Evolutionary conservation across 495 filamentous ascomycete genomes (phyloP).

Genomic region (Penicillium canariense): DNA sequence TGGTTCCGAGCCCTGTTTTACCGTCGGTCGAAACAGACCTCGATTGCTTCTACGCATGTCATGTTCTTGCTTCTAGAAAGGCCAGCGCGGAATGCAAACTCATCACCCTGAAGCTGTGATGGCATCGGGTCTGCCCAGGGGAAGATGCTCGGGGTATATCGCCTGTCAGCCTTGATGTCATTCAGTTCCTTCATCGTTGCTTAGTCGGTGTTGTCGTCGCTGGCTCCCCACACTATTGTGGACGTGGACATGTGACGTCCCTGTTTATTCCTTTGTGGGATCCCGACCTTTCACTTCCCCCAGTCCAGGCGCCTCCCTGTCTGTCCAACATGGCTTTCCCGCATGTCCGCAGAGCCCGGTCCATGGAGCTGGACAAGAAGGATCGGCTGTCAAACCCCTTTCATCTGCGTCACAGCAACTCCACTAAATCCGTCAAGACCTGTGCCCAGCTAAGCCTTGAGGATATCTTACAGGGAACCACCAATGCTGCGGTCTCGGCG

Average conservation of each 20-base stretch:
- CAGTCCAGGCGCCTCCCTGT: not conserved
- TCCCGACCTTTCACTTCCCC: not conserved
- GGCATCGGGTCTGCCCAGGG: not conserved
- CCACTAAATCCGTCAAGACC: slow-evolving; percentile 20
- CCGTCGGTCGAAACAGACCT: slow-evolving; percentile 6
- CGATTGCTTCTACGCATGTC: slow-evolving; percentile 6
- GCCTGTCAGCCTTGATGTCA: not conserved
- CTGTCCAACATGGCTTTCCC: slow-evolving; percentile 15
- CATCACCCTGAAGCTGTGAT: not conserved
- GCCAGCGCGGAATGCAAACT: not conserved
- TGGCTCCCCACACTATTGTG: not conserved
- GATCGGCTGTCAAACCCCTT: slow-evolving; percentile 5
- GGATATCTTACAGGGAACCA: slow-evolving; percentile 35
- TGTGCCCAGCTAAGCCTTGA: slow-evolving; percentile 40
- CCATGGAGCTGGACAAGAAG: slow-evolving; percentile 3
- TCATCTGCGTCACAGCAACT: slow-evolving; percentile 5
- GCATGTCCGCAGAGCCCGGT: slow-evolving; percentile 13
- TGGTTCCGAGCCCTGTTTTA: slow-evolving; percentile 12
- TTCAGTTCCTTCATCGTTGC: slow-evolving; percentile 1
- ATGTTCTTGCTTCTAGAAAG: not conserved
- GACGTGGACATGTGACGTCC: slow-evolving; percentile 10
- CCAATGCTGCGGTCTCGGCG: slow-evolving; percentile 19
- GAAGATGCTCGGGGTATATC: not conserved
- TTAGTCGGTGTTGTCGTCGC: slow-evolving; percentile 1
- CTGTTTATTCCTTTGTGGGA: not conserved